A percentile compares a stretch with the other conserved stretches of the same genome.
phyloP scores from a whole-genome alignment of 1,284 basidiomycete genomes.

The Dichomitus squalens region DNA sequence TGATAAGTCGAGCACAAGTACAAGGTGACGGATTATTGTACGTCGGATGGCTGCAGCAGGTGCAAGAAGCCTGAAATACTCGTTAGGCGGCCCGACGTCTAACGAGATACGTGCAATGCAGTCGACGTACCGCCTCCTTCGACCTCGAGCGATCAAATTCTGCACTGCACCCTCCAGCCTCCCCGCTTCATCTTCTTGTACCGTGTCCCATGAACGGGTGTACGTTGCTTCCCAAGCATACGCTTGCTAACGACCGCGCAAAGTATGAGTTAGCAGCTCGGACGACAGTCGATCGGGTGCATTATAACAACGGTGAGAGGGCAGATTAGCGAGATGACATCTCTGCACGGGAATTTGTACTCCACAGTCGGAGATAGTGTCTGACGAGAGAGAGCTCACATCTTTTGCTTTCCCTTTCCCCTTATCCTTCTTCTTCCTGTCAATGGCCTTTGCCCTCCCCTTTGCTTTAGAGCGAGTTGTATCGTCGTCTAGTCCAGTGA shows the following conservation, averaged over 20 bases:
- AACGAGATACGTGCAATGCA: not conserved
- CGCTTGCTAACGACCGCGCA: conserved; percentile 52
- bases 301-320: too few relatives aligned
- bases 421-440: conserved; percentile 45
- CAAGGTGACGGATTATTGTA: conserved; percentile 94
- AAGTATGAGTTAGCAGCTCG: not conserved
- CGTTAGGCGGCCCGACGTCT: not conserved
- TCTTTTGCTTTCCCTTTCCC: conserved; percentile 58
- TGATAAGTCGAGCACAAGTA: conserved; percentile 90
- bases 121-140: conserved; percentile 72
- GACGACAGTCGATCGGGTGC: too few relatives aligned
- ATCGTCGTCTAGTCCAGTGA: conserved; percentile 42
- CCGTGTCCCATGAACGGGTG: conserved; percentile 94
- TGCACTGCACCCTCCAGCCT: conserved; percentile 91
- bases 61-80: conserved; percentile 59
- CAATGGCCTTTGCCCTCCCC: conserved; percentile 45
- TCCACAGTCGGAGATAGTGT: too few relatives aligned
- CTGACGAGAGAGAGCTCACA: conserved; percentile 34
- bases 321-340: too few relatives aligned
- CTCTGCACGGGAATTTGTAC: too few relatives aligned
- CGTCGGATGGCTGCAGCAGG: conserved; percentile 89
- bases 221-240: conserved; percentile 98
- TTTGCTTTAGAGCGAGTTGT: conserved; percentile 44
- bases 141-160: conserved; percentile 82
- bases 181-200: conserved; percentile 94